Conservation (phyloP, 2,329 filamentous ascomycete species). For the Calonectria pseudoturangicola region DNA sequence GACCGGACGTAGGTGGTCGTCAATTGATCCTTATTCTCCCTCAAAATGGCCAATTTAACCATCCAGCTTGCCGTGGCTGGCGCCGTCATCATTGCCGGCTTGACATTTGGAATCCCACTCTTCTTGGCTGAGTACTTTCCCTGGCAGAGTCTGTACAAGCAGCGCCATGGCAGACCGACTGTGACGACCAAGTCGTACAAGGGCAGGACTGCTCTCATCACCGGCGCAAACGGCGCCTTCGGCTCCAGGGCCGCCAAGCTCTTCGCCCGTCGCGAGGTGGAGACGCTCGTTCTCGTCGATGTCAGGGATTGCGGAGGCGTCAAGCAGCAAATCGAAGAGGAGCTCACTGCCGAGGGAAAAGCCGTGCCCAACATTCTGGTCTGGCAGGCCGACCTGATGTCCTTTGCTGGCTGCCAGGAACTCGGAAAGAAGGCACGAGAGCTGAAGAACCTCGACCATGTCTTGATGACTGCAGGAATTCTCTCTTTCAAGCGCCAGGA, state of each 20-base stretch:
- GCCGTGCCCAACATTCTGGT: constrained; percentile 57
- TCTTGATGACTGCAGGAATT: constrained; percentile 61
- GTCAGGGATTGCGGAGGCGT: constrained; percentile 58
- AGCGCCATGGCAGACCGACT: constrained; percentile 58
- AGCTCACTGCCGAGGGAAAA: constrained; percentile 52
- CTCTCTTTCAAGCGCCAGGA: constrained; percentile 59
- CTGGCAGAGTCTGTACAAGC: constrained; percentile 56
- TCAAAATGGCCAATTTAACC: constrained; percentile 43
- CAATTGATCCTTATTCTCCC: background rate
- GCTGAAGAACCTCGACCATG: constrained; percentile 59
- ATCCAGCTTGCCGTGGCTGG: constrained; percentile 38
- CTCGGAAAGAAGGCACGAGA: constrained; percentile 54
- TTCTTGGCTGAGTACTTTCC: constrained; percentile 61
- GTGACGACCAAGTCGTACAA: constrained; percentile 60
- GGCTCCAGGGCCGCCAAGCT: constrained; percentile 61
- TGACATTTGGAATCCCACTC: constrained; percentile 57
- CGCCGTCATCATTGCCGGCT: constrained; percentile 42
- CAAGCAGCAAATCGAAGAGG: constrained; percentile 59
- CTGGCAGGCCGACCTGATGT: constrained; percentile 62
- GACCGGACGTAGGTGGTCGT: constrained; percentile 7
- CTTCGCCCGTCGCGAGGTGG: constrained; percentile 58
- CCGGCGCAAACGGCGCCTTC: constrained; percentile 61
- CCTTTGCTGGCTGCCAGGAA: constrained; percentile 58
- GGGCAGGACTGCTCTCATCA: constrained; percentile 60
- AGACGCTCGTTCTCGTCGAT: constrained; percentile 61